A percentile compares a stretch with the other conserved stretches of the same genome.
Evolutionary conservation across 2,329 filamentous ascomycete genomes (phyloP).

Genomic region (Parasarocladium wereldwijsianum): DNA sequence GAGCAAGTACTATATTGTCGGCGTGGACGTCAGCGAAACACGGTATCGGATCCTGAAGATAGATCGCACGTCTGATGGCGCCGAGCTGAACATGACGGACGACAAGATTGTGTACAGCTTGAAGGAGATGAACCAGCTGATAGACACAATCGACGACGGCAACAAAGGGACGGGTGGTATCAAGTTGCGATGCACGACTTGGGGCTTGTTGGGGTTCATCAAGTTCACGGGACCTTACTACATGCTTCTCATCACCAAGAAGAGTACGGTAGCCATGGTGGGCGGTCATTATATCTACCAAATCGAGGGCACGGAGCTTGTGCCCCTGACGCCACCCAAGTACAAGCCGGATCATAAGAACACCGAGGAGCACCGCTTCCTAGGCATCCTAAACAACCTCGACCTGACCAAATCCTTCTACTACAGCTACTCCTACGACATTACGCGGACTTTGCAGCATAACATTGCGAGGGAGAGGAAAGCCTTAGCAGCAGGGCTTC

Average conservation of each 20-base stretch:
- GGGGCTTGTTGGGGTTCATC: slow-evolving; percentile 91
- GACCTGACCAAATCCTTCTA: slow-evolving; percentile 89
- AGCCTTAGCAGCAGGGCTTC: slow-evolving; percentile 49
- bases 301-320: slow-evolving; percentile 82
- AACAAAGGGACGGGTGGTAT: slow-evolving; percentile 84
- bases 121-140: slow-evolving; percentile 81
- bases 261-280: slow-evolving; percentile 89
- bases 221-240: slow-evolving; percentile 92
- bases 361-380: slow-evolving; percentile 76
- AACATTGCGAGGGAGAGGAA: slow-evolving; percentile 75
- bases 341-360: slow-evolving; percentile 66
- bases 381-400: slow-evolving; percentile 78
- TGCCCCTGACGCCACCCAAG: slow-evolving; percentile 67
- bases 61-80: slow-evolving; percentile 67
- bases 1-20: slow-evolving; percentile 85
- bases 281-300: slow-evolving; percentile 95
- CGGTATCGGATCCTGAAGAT: slow-evolving; percentile 90
- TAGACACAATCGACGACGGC: slow-evolving; percentile 89
- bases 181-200: slow-evolving; percentile 77
- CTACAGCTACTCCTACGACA: slow-evolving; percentile 96
- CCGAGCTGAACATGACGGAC: slow-evolving; percentile 70
- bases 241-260: slow-evolving; percentile 92
- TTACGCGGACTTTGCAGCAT: slow-evolving; percentile 80
- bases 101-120: slow-evolving; percentile 92
- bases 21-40: slow-evolving; percentile 77